phyloP scores from a whole-genome alignment of 305 asterid species.

The Solanum hybrid region DNA sequence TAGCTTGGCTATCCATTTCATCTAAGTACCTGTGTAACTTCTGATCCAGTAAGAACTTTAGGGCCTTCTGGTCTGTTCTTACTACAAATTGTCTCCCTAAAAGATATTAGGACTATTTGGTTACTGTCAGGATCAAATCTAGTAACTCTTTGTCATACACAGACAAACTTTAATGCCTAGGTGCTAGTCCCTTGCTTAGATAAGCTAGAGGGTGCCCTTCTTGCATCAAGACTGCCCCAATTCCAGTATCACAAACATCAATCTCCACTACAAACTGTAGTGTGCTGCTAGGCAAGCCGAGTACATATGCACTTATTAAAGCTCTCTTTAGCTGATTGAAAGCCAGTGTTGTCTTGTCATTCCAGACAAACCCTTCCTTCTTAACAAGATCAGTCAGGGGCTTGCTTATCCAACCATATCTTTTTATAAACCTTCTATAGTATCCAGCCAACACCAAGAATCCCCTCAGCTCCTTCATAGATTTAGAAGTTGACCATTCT shows the following conservation, averaged over 20 bases:
- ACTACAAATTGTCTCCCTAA: neutral
- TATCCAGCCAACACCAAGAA: too few relatives aligned
- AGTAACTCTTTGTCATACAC: neutral
- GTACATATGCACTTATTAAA: neutral
- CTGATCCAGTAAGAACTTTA: too few relatives aligned
- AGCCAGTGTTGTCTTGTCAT: neutral
- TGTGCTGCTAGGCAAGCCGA: neutral
- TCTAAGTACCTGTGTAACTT: neutral
- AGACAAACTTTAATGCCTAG: accelerated
- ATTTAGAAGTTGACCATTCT: neutral
- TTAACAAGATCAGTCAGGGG: too few relatives aligned
- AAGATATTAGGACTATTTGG: neutral
- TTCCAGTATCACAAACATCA: neutral
- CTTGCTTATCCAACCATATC: neutral
- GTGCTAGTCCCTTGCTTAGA: neutral
- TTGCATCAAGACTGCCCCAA: neutral
- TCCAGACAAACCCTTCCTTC: neutral
- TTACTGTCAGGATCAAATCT: neutral
- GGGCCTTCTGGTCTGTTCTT: neutral
- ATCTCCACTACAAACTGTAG: too few relatives aligned
- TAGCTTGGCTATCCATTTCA: neutral
- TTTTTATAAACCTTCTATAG: too few relatives aligned
- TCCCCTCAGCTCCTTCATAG: neutral
- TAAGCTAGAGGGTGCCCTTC: neutral
- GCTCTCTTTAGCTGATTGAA: neutral